phyloP scores from a whole-genome alignment of 208 protist genomes.

The Novymonas esmeraldas region DNA sequence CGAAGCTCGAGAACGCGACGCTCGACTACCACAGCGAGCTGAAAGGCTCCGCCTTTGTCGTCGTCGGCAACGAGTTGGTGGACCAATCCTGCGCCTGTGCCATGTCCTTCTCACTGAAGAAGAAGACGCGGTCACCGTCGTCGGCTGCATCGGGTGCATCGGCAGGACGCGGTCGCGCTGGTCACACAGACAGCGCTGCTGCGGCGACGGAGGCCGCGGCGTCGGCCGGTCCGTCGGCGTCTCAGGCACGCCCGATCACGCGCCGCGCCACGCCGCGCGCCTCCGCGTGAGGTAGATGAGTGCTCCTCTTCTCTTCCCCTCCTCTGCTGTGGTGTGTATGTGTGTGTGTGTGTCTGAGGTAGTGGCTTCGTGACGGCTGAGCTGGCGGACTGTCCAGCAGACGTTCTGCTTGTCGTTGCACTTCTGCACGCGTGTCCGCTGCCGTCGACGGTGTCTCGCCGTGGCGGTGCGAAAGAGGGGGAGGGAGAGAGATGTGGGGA shows the following conservation, averaged over 20 bases:
- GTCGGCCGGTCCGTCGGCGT: neutral
- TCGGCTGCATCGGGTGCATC: neutral
- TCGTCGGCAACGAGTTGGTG: slow-evolving; percentile 88
- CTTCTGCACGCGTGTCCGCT: no score
- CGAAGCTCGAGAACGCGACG: slow-evolving; percentile 73
- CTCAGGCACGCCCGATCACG: slow-evolving; percentile 34
- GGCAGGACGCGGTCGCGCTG: neutral
- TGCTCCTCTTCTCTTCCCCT: neutral
- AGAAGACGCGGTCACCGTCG: slow-evolving; percentile 28
- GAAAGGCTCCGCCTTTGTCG: slow-evolving; percentile 89
- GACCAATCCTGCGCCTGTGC: slow-evolving; percentile 90
- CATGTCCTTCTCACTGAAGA: slow-evolving; percentile 89
- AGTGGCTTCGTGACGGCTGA: no score
- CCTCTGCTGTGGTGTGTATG: neutral
- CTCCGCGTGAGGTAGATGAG: neutral
- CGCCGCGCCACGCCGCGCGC: slow-evolving; percentile 17
- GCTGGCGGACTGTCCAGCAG: no score
- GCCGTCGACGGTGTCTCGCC: no score
- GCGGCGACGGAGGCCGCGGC: neutral
- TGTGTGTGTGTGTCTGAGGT: no score
- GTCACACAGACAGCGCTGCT: neutral
- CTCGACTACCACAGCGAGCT: slow-evolving; percentile 91
- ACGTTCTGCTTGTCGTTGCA: neutral
- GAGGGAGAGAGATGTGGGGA: no score
- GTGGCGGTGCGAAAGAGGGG: no score